Evolutionary conservation across 2,329 filamentous ascomycete species (phyloP).

Genomic region (Neurospora sp.): DNA sequence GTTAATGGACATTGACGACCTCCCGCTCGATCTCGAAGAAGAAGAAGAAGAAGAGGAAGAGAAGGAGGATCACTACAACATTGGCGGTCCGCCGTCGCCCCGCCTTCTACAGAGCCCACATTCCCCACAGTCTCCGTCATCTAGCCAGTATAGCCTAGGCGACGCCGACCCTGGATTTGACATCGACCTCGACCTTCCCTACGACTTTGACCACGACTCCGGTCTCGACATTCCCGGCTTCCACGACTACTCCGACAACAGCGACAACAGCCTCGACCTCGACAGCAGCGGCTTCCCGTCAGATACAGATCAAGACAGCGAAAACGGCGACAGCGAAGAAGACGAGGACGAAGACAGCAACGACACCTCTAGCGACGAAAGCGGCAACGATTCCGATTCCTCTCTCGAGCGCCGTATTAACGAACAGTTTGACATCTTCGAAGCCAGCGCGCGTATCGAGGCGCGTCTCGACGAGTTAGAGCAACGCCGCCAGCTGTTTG

Average conservation of each 20-base stretch:
- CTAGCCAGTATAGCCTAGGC: neutral
- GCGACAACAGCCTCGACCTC: neutral
- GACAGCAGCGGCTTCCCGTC: constrained; percentile 1
- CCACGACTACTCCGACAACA: neutral
- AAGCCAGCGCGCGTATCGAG: neutral
- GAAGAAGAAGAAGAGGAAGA: neutral
- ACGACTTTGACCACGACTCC: neutral
- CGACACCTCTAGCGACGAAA: neutral
- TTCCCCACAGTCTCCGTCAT: constrained; percentile 3
- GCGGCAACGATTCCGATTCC: neutral
- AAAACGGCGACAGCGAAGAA: constrained; percentile 1
- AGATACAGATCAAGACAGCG: neutral
- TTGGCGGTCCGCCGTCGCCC: neutral
- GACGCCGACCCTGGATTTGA: neutral
- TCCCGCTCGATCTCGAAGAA: neutral
- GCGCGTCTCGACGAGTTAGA: neutral
- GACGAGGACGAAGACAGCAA: neutral
- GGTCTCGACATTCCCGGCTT: neutral
- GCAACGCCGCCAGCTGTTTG: neutral
- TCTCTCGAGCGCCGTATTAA: neutral
- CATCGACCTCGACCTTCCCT: neutral
- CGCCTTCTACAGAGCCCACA: neutral
- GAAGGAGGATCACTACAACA: neutral
- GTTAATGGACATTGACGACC: neutral
- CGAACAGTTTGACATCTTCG: neutral